phyloP scores from a whole-genome alignment of 2,329 filamentous ascomycete species.

The Cyphellophora attinorum region DNA sequence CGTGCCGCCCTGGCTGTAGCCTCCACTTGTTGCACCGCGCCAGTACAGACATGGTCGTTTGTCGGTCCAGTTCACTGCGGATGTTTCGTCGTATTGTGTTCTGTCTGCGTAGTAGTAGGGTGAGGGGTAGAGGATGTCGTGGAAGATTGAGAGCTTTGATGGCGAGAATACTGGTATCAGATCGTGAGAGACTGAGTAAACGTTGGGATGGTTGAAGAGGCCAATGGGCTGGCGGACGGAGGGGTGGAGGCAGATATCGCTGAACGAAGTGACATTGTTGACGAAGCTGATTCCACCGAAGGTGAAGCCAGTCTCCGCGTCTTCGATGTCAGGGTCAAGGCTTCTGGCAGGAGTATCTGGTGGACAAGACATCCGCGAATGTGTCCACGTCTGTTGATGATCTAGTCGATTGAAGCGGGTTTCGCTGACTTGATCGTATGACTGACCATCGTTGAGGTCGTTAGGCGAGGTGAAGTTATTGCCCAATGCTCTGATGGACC shows the following conservation, averaged over 20 bases:
- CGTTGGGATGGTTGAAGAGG: conserved; percentile 1
- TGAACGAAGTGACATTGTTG: conserved; percentile 2
- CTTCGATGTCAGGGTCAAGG: background rate
- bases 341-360: background rate
- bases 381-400: conserved; percentile 1
- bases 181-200: conserved; percentile 46
- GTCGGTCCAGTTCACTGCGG: too few relatives aligned
- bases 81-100: conserved; percentile 73
- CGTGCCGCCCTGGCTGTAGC: too few relatives aligned
- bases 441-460: too few relatives aligned
- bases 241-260: conserved; percentile 3
- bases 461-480: too few relatives aligned
- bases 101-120: conserved; percentile 93
- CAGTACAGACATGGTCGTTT: too few relatives aligned
- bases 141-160: conserved; percentile 82
- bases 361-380: conserved; percentile 1
- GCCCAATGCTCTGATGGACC: too few relatives aligned
- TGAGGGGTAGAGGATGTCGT: conserved; percentile 87
- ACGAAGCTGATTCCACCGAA: conserved; percentile 3
- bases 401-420: too few relatives aligned
- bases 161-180: conserved; percentile 90
- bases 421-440: too few relatives aligned
- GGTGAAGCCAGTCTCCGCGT: too few relatives aligned
- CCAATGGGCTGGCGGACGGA: background rate
- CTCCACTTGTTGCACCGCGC: too few relatives aligned